Conservation (phyloP, 495 filamentous ascomycete species). For the Aspergillus sparsus region DNA sequence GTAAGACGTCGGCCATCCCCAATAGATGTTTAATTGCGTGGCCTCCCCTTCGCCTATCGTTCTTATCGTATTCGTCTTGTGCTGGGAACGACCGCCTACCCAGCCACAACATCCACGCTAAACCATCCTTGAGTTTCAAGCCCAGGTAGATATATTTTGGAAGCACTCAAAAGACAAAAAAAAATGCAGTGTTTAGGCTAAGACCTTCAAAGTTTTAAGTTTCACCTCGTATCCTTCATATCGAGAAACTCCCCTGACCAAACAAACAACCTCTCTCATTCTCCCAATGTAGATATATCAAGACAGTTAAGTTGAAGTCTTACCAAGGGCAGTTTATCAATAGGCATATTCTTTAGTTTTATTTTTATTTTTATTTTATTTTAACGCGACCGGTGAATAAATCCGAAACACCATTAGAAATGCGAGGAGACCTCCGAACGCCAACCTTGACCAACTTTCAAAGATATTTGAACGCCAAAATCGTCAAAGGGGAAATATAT, state of each 20-base stretch:
- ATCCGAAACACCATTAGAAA: background rate
- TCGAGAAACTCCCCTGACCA: background rate
- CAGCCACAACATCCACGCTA: slow-evolving; percentile 1
- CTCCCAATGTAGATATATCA: background rate
- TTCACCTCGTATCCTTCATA: background rate
- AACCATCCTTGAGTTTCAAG: background rate
- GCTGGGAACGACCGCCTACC: background rate
- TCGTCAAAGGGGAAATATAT: background rate
- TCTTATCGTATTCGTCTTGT: no score
- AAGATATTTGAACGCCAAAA: slow-evolving; percentile 13
- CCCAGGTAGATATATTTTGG: background rate
- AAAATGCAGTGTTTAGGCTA: background rate
- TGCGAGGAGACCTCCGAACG: slow-evolving; percentile 3
- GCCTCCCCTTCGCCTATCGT: no score
- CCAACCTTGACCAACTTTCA: slow-evolving; percentile 15
- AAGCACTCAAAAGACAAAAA: background rate
- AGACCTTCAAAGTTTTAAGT: background rate
- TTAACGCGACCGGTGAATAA: background rate
- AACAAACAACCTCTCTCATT: background rate
- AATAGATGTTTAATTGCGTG: no score
- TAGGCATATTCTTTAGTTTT: no score
- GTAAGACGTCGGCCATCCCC: no score
- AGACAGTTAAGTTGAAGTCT: background rate
- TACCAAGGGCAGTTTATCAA: background rate
- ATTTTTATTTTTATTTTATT: no score